Evolutionary conservation across 495 filamentous ascomycete species (phyloP), one percentile per base, ranked within the genome.

Genomic region (Aspergillus incahuasiensis): DNA sequence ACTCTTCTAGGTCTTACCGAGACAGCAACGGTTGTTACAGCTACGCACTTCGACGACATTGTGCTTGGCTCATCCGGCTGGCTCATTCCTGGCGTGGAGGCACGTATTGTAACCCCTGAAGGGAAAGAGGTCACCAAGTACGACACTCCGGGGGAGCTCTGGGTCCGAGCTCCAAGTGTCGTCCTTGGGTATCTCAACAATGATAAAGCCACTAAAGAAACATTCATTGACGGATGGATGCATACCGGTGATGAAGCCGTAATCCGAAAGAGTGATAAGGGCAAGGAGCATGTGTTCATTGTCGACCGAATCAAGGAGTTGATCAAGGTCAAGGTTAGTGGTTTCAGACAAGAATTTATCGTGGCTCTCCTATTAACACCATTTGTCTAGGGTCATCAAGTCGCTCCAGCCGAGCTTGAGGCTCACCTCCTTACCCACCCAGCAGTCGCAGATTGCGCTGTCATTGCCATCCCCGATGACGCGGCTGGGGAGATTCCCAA

Each of bases 241-340:
- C 79, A 79, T 19, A 96, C 91, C 0, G 91, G 91, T 20, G 91
- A 96, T 62, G 90, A 95, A 64, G 91, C 86, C 0, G 77, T 91
- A 11, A 71, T 95, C 20, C 75, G 79, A 15, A 78, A 82, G 65
- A 69, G 80, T 15, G 80, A 86, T 0, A 70, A 74, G 6, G 86
- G 86, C 8, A 71, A 85, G 47, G 89, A 95, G 67, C 91, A 96
- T 63, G 59, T 95, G 32, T 85, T 86, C 59, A 88, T 96, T 40
- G 87, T 91, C 3, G 91, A 96, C 65, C 82, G 91, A 2, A 86
- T 96, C 63, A 96, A 96, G 76, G 91, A 96, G 70, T 74, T 96
- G 50, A 95, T 96, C 74, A 96, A 96, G 71, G 87, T 91, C 62
- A 95, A 95, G 82, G 89, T 90, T 69, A 39, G 79, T 62, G 28